Base-by-base conservation (phyloP, 2,329 filamentous ascomycete genomes). In the Colletotrichum tamarilloi region DNA sequence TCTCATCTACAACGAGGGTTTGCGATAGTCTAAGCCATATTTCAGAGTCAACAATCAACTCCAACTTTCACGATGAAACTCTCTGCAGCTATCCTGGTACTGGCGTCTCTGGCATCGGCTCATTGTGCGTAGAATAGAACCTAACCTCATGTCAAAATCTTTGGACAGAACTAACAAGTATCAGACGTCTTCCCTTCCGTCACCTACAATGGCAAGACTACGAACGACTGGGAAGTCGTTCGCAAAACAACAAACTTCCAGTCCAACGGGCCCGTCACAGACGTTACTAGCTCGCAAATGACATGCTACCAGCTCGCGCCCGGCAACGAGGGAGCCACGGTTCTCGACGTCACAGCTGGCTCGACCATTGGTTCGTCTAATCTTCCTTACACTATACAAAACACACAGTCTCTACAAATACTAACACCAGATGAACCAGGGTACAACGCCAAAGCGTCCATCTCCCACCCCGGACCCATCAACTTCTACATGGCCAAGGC, bases 171-270 rank as follows among this genome's bases (percentile, higher is more conserved):
- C 70, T 75, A 56, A 76, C 57, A 72, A 19, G 8, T 24, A 22
- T 3, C 9, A 85, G 84, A 86, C 72, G 82, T 81, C 57, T 85
- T 86, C 77, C 84, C 84, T 11, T 82, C 81, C 63, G 79, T 84
- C n/a, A 77, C 80, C 52, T 80, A 81, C 8, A 76, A 77, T 52
- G 77, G 81, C 49, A 75, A 72, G 26, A 77, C 77, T 60, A 82
- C 82, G 0, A 74, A 66, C 57, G 85, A 87, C 77, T 88, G 87
- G 87, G 82, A 84, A 59, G 82, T 84, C 55, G 83, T 87, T 58
- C 82, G 86, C 28, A 84, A 84, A 76, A 87, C 86, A 11, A 82
- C 84, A 60, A 88, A 88, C 79, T 87, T 82, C 78, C 85, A 88
- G 77, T 82, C 79, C 78, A 87, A 88, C 75, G 84, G 82, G 1